Percentiles rank a stretch among this genome's conserved stretches.
phyloP scores from a whole-genome alignment of 2,329 filamentous ascomycete species.

The Macrophomina pseudophaseolina region DNA sequence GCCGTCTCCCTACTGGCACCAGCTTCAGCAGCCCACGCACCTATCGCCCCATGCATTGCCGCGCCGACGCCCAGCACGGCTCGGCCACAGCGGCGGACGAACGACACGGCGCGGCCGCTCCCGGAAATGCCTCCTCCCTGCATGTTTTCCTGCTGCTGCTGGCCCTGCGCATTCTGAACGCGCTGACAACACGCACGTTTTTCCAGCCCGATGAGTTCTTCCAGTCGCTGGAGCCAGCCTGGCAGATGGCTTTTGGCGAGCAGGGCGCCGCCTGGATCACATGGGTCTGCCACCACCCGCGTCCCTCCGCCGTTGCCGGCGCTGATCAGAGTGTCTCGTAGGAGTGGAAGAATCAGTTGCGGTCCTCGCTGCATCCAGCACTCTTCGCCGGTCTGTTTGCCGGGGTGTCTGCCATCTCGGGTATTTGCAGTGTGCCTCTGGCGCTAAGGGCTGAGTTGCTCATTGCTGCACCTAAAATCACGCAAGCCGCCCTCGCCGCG shows the following conservation, averaged over 20 bases:
- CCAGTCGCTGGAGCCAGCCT: constrained; percentile 92
- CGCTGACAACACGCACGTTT: constrained; percentile 80
- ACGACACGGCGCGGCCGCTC: constrained; percentile 11
- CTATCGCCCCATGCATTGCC: constrained; percentile 13
- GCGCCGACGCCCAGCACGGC: constrained; percentile 21
- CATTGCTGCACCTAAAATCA: constrained; percentile 71
- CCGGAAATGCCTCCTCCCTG: constrained; percentile 14
- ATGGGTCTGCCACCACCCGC: constrained; percentile 67
- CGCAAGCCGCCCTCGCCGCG: constrained; percentile 80
- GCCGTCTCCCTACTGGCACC: constrained; percentile 8
- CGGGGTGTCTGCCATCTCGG: constrained; percentile 62
- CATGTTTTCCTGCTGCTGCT: constrained; percentile 51
- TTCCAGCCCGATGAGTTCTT: constrained; percentile 99
- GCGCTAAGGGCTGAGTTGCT: constrained; percentile 69
- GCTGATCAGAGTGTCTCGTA: constrained; percentile 45
- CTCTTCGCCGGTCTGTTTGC: constrained; percentile 81
- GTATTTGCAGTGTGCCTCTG: constrained; percentile 59
- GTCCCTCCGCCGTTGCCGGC: background rate
- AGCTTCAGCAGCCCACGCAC: background rate
- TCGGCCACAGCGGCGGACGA: constrained; percentile 18
- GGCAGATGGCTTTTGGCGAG: constrained; percentile 81
- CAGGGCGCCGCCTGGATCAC: constrained; percentile 87
- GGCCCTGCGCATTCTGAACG: constrained; percentile 78
- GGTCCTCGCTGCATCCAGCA: constrained; percentile 89
- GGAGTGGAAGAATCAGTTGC: constrained; percentile 91